phyloP scores from a whole-genome alignment of 371 early-diverging fungal genomes.

The Mucor plumbeus region DNA sequence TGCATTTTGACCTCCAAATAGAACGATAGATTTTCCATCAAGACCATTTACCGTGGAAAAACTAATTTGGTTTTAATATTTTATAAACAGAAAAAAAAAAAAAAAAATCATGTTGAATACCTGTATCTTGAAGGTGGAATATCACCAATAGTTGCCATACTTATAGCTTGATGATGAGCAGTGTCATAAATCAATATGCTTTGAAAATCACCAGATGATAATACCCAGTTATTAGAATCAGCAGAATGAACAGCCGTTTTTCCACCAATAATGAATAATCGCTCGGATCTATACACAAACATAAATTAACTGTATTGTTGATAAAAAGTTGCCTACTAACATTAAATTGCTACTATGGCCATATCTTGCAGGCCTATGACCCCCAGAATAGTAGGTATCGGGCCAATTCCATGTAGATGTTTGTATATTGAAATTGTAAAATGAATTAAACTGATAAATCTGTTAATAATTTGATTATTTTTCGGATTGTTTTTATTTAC shows the following conservation, averaged over 20 bases:
- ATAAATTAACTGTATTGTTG: neutral
- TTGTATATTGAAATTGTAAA: conserved; percentile 22
- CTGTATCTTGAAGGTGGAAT: conserved; percentile 34
- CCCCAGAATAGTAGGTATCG: conserved; percentile 28
- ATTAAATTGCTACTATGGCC: conserved; percentile 44
- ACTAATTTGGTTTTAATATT: neutral
- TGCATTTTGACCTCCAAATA: conserved; percentile 30
- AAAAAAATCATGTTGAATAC: conserved; percentile 10
- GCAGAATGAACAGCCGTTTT: conserved; percentile 24
- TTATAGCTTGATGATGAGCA: conserved; percentile 20
- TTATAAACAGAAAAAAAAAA: neutral
- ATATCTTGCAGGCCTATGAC: conserved; percentile 40
- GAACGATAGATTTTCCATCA: conserved; percentile 28
- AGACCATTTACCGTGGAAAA: conserved; percentile 40
- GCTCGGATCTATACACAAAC: conserved; percentile 22
- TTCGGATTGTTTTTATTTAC: neutral
- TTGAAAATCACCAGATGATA: conserved; percentile 35
- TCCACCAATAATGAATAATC: conserved; percentile 49
- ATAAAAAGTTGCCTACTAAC: conserved; percentile 18
- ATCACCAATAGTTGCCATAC: conserved; percentile 47
- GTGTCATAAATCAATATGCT: conserved; percentile 38
- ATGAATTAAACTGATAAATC: conserved; percentile 14
- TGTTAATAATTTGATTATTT: neutral
- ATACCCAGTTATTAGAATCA: conserved; percentile 19
- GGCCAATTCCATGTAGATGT: conserved; percentile 28